Base-by-base conservation (phyloP, 305 asterid species). In the Ajuga reptans region DNA sequence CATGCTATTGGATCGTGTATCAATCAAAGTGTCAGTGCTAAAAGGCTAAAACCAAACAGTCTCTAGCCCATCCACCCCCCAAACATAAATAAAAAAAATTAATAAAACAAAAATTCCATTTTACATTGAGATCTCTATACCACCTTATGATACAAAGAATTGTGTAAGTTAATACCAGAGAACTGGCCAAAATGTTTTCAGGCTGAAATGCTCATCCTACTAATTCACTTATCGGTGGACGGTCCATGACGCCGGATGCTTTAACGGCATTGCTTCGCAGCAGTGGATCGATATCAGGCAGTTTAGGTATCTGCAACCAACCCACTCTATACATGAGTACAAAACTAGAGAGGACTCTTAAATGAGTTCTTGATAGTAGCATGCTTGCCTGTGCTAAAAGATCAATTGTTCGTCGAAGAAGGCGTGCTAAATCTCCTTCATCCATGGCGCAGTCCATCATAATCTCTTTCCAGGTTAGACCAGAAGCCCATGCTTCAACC, bases 401-500 rank as follows among this genome's bases (percentile, higher is more conserved):
- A 79, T 93, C 99, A 16, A 91, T 90, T 3, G 99, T 89, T 72
- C 97, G 83, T 41, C 99, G 84, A 52, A 91, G 69, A 24, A 93
- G 96, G 43, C 99, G 97, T 24, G 99, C 97, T 62, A 93, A 81
- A 84, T 91, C 99, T 57, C 99, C 97, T 82, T 93, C 97, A 74
- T 91, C 99, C 97, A 93, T 93, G 58, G 97, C 99, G 69, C 96
- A 93, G 16, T 91, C 99, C 96, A 91, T 91, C 99, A 91, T 89
- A 51, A 93, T 86, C 89, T 93, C 97, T 81, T 79, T 85, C 99
- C 99, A 93, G 12, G 96, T 91, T 77, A 93, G 87, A 76, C 99
- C 99, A 75, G 99, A 93, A 67, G 99, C 99, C 99, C 99, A 93
- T 16, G 96, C 97, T 79, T 93, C 99, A 75, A 93, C 96, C 99